These are phyloP conservation scores for Bidens hawaiensis DNA, from an alignment of 140 eudicot genomes.

Conservation along the genomic window DNA sequence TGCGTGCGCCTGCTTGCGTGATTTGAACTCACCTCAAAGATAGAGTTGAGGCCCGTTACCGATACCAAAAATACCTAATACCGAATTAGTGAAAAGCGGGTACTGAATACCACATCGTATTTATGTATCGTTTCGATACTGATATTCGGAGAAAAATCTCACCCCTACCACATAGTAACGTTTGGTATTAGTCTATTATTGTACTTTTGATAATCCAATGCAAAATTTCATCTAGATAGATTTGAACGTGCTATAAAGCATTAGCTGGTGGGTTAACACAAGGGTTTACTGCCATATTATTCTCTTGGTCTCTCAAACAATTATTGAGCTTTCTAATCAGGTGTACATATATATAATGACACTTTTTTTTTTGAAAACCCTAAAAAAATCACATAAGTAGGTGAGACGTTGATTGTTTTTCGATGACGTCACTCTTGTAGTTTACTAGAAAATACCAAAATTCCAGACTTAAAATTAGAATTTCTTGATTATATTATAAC, in stretches of 20 bases:
- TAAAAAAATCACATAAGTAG: background rate
- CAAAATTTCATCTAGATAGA: background rate
- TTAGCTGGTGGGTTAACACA: background rate
- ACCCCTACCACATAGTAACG: too few relatives aligned
- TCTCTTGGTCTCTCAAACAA: background rate
- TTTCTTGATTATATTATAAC: background rate
- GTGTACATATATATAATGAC: background rate
- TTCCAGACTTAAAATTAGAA: background rate
- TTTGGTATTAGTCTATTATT: background rate
- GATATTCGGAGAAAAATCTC: too few relatives aligned
- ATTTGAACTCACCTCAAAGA: too few relatives aligned
- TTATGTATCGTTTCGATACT: too few relatives aligned
- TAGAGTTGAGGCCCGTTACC: too few relatives aligned
- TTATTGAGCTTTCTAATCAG: constrained; percentile 3
- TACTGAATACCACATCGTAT: too few relatives aligned
- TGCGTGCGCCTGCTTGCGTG: too few relatives aligned
- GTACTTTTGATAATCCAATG: background rate
- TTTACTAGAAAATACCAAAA: background rate
- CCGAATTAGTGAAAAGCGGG: too few relatives aligned
- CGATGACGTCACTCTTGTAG: background rate
- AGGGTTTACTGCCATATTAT: background rate
- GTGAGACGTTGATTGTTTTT: background rate
- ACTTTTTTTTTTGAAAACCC: background rate
- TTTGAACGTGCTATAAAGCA: background rate
- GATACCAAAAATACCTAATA: too few relatives aligned